Conservation (phyloP, 129 eudicot genomes). For the Oenanthe sinensis region DNA sequence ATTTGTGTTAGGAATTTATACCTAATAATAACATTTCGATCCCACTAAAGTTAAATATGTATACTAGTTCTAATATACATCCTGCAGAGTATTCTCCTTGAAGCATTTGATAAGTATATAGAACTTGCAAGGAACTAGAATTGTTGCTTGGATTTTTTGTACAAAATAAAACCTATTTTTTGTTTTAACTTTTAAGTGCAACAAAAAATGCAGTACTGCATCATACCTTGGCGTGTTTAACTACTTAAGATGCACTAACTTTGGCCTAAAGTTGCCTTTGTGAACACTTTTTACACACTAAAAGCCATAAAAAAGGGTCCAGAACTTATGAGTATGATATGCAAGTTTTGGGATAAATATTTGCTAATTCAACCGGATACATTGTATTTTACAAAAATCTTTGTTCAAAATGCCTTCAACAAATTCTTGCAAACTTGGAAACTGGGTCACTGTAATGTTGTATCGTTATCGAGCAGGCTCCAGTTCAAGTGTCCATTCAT, state of each 20-base stretch:
- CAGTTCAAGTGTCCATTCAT: not conserved
- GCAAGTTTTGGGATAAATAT: not conserved
- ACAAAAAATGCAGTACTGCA: not conserved
- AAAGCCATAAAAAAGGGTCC: not conserved
- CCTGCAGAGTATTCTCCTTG: not conserved
- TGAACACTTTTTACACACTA: not conserved
- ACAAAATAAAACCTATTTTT: not conserved
- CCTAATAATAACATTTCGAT: too few relatives aligned
- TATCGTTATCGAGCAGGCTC: slow-evolving; percentile 1
- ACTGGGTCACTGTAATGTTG: not conserved
- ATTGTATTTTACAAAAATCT: not conserved
- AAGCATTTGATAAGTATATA: not conserved
- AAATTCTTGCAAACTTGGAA: slow-evolving; percentile 11
- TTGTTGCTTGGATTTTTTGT: not conserved
- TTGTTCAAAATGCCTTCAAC: slow-evolving; percentile 7
- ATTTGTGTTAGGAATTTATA: too few relatives aligned
- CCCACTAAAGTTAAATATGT: too few relatives aligned
- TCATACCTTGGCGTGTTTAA: slow-evolving; percentile 17
- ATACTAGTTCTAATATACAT: too few relatives aligned
- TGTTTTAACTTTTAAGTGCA: not conserved
- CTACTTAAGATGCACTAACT: not conserved
- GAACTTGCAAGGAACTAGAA: not conserved
- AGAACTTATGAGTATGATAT: not conserved
- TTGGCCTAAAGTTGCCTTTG: not conserved
- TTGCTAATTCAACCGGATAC: not conserved